A percentile compares a stretch with the other conserved stretches of the same genome.
These are phyloP conservation scores for Pouteria campechiana DNA, from an alignment of 179 eudicot genomes.

Conservation along the genomic window DNA sequence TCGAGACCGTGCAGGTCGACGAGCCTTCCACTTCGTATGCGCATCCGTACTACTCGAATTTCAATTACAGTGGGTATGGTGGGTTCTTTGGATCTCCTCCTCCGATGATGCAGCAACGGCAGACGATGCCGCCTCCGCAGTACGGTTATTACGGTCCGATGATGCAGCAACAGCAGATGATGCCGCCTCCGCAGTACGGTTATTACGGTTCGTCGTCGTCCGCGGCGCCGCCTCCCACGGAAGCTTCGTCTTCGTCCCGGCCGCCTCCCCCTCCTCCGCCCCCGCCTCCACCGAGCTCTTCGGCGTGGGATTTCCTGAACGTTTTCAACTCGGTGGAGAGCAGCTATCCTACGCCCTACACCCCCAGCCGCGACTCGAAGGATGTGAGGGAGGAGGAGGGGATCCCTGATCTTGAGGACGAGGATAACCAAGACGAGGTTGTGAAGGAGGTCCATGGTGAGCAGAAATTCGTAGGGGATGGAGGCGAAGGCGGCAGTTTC, in stretches of 20 bases:
- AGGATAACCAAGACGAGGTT: constrained; percentile 55
- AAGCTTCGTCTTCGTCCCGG: constrained; percentile 13
- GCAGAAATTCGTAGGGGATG: constrained; percentile 43
- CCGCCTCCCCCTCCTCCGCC: constrained; percentile 51
- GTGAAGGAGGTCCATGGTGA: constrained; percentile 67
- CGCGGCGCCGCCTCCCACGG: neutral
- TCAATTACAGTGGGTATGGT: too few relatives aligned
- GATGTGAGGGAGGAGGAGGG: constrained; percentile 94
- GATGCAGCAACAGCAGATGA: too few relatives aligned
- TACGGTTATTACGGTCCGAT: constrained; percentile 12
- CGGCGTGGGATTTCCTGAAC: constrained; percentile 80
- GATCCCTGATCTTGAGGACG: constrained; percentile 92
- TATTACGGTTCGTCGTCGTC: constrained; percentile 6
- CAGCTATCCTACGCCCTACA: constrained; percentile 43
- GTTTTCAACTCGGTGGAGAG: constrained; percentile 58
- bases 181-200: constrained; percentile 1
- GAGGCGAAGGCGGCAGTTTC: constrained; percentile 11
- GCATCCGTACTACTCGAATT: constrained; percentile 15
- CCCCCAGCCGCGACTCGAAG: constrained; percentile 64
- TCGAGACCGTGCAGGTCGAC: constrained; percentile 44
- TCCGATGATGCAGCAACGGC: constrained; percentile 8
- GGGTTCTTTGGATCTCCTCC: too few relatives aligned
- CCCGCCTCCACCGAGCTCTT: constrained; percentile 50
- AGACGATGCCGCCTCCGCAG: too few relatives aligned
- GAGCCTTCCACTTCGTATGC: constrained; percentile 29